Evolutionary conservation across 2,329 filamentous ascomycete genomes (phyloP).

Genomic region (Cercospora zeae-maydis): DNA sequence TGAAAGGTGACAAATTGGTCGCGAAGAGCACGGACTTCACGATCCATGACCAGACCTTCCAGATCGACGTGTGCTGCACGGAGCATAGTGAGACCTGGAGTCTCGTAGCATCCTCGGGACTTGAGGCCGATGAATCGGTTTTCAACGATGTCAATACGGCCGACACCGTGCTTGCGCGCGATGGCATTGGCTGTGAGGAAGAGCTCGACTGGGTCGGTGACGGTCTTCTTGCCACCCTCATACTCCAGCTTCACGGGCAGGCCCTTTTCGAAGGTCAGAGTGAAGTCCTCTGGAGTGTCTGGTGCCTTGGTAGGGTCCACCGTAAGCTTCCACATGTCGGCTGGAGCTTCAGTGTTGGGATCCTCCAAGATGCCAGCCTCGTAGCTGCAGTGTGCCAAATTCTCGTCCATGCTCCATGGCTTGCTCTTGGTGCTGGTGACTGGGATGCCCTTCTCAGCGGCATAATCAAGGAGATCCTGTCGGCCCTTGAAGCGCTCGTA

Average conservation of each 20-base stretch:
- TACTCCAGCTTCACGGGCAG: slow-evolving; percentile 66
- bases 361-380: slow-evolving; percentile 74
- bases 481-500: slow-evolving; percentile 68
- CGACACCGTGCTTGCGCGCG: slow-evolving; percentile 68
- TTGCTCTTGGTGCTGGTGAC: slow-evolving; percentile 70
- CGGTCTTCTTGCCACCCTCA: slow-evolving; percentile 53
- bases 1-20: slow-evolving; percentile 67
- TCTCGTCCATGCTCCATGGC: slow-evolving; percentile 67
- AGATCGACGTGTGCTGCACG: slow-evolving; percentile 59
- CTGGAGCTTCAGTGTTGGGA: slow-evolving; percentile 61
- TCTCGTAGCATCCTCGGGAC: slow-evolving; percentile 77
- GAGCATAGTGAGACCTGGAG: slow-evolving; percentile 56
- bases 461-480: slow-evolving; percentile 69
- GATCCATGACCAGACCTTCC: slow-evolving; percentile 65
- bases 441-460: slow-evolving; percentile 62
- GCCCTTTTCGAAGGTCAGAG: slow-evolving; percentile 69
- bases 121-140: slow-evolving; percentile 78
- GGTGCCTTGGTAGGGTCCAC: slow-evolving; percentile 65
- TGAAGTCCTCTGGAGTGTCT: slow-evolving; percentile 67
- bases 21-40: slow-evolving; percentile 64
- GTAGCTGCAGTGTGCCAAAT: slow-evolving; percentile 73
- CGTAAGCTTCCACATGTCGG: slow-evolving; percentile 77
- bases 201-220: slow-evolving; percentile 67
- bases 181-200: slow-evolving; percentile 71
- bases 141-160: slow-evolving; percentile 79